Evolutionary conservation across 805 yeast species (phyloP), one percentile per base, ranked within the genome.

Genomic region (Candida parachauliodes): DNA sequence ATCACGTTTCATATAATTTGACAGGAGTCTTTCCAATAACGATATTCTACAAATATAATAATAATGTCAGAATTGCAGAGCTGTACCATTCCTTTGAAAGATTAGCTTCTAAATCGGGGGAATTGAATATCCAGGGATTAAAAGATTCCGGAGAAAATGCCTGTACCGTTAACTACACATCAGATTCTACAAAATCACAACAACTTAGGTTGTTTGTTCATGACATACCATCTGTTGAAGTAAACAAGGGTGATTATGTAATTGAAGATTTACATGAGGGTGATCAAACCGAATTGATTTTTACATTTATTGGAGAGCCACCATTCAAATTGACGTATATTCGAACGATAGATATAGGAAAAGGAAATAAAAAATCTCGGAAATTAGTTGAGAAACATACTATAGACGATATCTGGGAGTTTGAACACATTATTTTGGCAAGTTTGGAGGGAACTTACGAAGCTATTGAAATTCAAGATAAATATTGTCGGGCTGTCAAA

Each of bases 381-480:
- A 49, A 45, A 38, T 55, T 70, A 10, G 68, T 74, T 10, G 74
- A 79, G 50, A 62, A 74, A 50, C 58, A 79, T 44, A 78, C 81
- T 10, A 75, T 87, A 25, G 86, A 83, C 38, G 81, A 83, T 45
- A 86, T 93, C 30, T 65, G 76, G 61, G 82, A 76, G 2, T 65
- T 79, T 51, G 85, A 81, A 49, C 79, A 87, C 55, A 72, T 79
- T 37, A 81, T 86, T 6, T 65, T 72, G 52, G 91, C 95, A 2
- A 83, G 86, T 48, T 64, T 87, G 46, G 96, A 89, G 57, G 99
- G 99, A 32, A 83, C 87, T 3, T 93, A 93, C 54, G 96, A 89
- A 59, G 97, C 97, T 5, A 75, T 88, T 30, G 88, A 83, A 53
- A 78, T 93, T n/a, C 77, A 77, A 31, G 99, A 93, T 62, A 83